Base-by-base conservation (phyloP, 371 early-diverging fungal genomes). In the Mucor racemosus region DNA sequence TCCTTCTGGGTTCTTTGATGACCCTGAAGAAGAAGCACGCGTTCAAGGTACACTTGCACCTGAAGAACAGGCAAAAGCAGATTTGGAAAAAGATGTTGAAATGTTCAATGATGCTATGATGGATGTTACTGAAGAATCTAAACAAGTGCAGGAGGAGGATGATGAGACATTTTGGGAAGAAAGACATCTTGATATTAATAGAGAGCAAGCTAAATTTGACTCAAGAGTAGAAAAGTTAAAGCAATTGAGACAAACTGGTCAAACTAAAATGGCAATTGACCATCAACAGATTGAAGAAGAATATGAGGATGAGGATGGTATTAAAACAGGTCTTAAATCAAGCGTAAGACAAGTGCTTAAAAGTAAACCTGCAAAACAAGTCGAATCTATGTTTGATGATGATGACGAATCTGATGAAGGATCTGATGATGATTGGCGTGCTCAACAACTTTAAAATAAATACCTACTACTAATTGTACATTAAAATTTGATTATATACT, bases 1-100 rank as follows among this genome's bases (percentile, higher is more conserved):
- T 11, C 84, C 81, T 34, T 58, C 69, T 26, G 84, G 84, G 14
- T 83, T 83, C 44, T 83, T 83, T 71, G 84, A 83, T 57, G 72
- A 80, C 63, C 76, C 80, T 36, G 77, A 78, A 58, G 72, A 76
- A 68, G 84, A 84, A 55, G 81, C 84, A n/a, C 71, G 69, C 31
- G 77, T 68, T 13, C 72, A 77, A 41, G 75, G 76, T 14, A 48
- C 53, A 13, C 58, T 71, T n/a, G 44, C 72, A 35, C 75, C 77
- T 17, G 65, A 58, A 21, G 79, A 76, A 50, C 69, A 77, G 50
- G 44, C 69, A 6, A 68, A 84, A 36, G 71, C 66, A 5, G 62
- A 71, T 8, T 61, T 84, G 4, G 78, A 79, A 54, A 69, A 64
- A 44, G 81, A 78, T 15, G 63, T 74, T 17, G 73, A 64, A 7